phyloP scores from a whole-genome alignment of 352 stramenopile genomes.

The Phytopythium kandeliae region DNA sequence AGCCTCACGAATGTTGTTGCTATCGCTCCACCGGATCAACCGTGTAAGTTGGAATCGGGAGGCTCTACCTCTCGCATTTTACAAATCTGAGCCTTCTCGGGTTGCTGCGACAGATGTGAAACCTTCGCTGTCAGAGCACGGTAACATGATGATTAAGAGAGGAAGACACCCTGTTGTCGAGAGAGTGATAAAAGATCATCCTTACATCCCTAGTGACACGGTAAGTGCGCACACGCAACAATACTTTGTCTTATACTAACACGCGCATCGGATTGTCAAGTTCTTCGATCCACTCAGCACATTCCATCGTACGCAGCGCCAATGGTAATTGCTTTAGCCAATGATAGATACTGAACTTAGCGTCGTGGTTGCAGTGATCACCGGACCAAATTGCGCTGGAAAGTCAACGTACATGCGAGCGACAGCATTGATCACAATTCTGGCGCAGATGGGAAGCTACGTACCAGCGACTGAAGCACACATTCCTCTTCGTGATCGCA shows the following conservation, averaged over 20 bases:
- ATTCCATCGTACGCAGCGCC: slow-evolving; percentile 58
- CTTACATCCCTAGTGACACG: slow-evolving; percentile 85
- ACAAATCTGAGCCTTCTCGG: background rate
- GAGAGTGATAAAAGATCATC: slow-evolving; percentile 46
- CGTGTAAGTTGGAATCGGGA: slow-evolving; percentile 35
- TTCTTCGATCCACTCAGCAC: slow-evolving; percentile 70
- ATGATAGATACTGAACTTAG: background rate
- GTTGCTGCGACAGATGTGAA: slow-evolving; percentile 39
- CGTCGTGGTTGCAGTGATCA: slow-evolving; percentile 58
- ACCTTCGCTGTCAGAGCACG: slow-evolving; percentile 57
- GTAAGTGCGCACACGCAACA: slow-evolving; percentile 23
- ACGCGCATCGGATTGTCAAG: slow-evolving; percentile 14
- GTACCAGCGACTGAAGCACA: slow-evolving; percentile 77
- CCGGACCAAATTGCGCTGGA: slow-evolving; percentile 86
- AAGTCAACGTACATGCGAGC: slow-evolving; percentile 89
- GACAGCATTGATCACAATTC: slow-evolving; percentile 84
- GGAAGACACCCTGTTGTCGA: slow-evolving; percentile 79
- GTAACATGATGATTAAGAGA: slow-evolving; percentile 77
- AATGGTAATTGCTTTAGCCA: too few species aligned
- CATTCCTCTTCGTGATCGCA: slow-evolving; percentile 82
- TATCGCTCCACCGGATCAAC: slow-evolving; percentile 59
- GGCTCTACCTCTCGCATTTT: background rate
- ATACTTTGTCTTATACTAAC: background rate
- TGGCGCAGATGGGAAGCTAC: slow-evolving; percentile 90
- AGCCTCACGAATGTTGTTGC: slow-evolving; percentile 89